Evolutionary conservation across 441 rosid species (phyloP), one percentile per base, ranked within the genome.

Genomic region (Euphorbia corollata): DNA sequence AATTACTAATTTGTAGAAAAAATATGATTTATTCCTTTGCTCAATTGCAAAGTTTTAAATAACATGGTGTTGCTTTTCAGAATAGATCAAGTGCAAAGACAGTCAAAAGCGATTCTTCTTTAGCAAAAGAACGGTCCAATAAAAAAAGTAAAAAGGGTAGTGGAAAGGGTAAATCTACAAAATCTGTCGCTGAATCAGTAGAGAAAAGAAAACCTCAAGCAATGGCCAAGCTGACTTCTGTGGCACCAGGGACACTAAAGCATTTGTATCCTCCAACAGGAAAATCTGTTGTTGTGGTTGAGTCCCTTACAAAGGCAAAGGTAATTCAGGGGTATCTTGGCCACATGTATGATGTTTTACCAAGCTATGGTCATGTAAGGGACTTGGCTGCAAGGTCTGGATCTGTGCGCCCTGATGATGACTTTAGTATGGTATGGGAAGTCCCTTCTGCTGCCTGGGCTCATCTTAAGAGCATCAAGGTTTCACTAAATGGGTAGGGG

Each of bases 391-490:
- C 96, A 68, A 89, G 98, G 81, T 91, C 97, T 43, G 98, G 97
- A 75, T 94, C 98, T 59, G 99, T 94, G 74, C 82, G 99, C 75
- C 97, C 99, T 53, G 86, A 89, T 80, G 99, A 91, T 54, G 93
- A 94, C 80, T 94, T 94, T 73, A 91, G 96, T 75, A 90, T 94
- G 97, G 96, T 94, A 51, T 94, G 99, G 99, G 99, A 94, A 84
- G 99, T 91, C 77, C 98, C 97, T 70, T 79, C 92, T 74, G 69
- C 92, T 71, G 96, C 98, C 43, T 94, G 99, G 99, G 89, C 97
- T 69, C 94, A 91, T 81, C 96, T 94, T 74, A 88, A 91, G 83
- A 89, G 92, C 85, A 89, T 91, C 73, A 91, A 86, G 84, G 87
- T 88, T 78, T 90, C 98, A 53, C 67, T 94, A 73, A 85, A 77